phyloP scores from a whole-genome alignment of 805 yeast genomes.

The Blastobotrys robertii region DNA sequence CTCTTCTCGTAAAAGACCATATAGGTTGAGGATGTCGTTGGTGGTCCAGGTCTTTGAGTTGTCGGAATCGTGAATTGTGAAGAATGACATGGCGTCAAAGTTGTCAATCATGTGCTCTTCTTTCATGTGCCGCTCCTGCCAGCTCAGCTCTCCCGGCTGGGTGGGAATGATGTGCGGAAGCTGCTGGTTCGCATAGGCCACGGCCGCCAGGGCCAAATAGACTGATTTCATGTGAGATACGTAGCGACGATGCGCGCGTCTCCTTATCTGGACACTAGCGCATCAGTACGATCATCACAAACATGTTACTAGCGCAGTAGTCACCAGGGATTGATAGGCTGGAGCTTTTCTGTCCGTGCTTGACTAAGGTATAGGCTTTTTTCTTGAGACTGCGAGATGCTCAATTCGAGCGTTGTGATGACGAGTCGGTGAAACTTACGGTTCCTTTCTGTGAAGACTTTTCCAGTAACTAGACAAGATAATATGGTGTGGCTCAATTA shows the following conservation, averaged over 20 bases:
- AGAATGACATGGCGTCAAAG: constrained; percentile 67
- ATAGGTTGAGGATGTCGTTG: constrained; percentile 69
- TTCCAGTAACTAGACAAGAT: too few relatives aligned
- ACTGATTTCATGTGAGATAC: neutral
- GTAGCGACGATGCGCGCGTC: neutral
- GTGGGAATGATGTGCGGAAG: constrained; percentile 1
- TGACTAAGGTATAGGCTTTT: too few relatives aligned
- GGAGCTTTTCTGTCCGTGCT: too few relatives aligned
- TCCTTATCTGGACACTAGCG: too few relatives aligned
- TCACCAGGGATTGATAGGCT: too few relatives aligned
- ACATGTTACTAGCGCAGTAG: too few relatives aligned
- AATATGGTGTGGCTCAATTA: too few relatives aligned
- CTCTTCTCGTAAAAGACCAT: constrained; percentile 65
- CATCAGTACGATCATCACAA: too few relatives aligned
- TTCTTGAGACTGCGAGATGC: too few relatives aligned
- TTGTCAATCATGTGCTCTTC: constrained; percentile 74
- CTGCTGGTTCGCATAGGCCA: neutral
- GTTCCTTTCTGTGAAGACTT: too few relatives aligned
- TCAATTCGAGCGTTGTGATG: too few relatives aligned
- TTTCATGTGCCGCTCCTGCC: constrained; percentile 62
- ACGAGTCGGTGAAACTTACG: too few relatives aligned
- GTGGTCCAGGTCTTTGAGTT: constrained; percentile 43
- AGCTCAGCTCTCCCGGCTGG: constrained; percentile 14
- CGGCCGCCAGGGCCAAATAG: neutral
- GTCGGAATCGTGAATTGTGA: constrained; percentile 63